Evolutionary conservation across 257 asterid genomes (phyloP).

Genomic region (Solanum chilense): DNA sequence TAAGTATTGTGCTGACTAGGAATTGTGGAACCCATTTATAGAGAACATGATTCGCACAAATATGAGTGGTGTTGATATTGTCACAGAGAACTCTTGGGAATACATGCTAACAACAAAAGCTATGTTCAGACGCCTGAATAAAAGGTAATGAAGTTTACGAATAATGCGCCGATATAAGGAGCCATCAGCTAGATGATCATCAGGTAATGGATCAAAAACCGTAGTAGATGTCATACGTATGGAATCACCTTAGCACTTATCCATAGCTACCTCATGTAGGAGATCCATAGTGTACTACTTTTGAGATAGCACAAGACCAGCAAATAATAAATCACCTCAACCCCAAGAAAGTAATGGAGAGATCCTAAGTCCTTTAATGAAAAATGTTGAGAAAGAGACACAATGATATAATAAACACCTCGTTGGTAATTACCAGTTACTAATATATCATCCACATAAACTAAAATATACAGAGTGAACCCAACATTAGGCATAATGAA

Average conservation of each 20-base stretch:
- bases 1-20: too few relatives aligned
- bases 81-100: too few relatives aligned
- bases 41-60: too few relatives aligned
- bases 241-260: not conserved
- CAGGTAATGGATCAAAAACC: not conserved
- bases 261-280: not conserved
- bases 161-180: not conserved
- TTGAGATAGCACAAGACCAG: not conserved
- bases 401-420: not conserved
- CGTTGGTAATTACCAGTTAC: not conserved
- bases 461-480: not conserved
- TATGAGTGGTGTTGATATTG: too few relatives aligned
- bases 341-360: not conserved
- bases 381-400: too few relatives aligned
- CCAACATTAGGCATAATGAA: not conserved
- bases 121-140: not conserved
- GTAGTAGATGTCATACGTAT: not conserved
- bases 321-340: too few relatives aligned
- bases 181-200: not conserved
- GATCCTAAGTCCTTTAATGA: not conserved
- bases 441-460: not conserved
- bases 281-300: not conserved
- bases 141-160: not conserved
- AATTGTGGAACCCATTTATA: too few relatives aligned
- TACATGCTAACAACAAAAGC: too few relatives aligned